Base-by-base conservation (phyloP, 2,329 filamentous ascomycete species). In the Fusarium proliferatum region DNA sequence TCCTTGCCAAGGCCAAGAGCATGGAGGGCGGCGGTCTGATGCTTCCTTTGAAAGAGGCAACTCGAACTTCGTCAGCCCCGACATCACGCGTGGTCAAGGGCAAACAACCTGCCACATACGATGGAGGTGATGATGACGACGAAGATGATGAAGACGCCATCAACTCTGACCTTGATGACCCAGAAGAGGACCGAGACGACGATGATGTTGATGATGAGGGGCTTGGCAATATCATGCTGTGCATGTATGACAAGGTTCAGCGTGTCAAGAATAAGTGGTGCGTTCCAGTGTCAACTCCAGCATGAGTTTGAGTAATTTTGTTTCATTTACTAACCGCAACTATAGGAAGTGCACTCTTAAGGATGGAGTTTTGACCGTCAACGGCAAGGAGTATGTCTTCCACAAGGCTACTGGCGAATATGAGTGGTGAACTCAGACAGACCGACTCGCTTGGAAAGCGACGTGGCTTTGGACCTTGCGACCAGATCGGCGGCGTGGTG, bases 171-270 rank as follows among this genome's bases (percentile, higher is more conserved):
- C 90, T 99, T 7, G 96, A 99, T 80, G 96, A 99, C 80, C 91
- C 95, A 0, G 95, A 98, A 71, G 96, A 98, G 69, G 91, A 94
- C 16, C 84, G 90, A 23, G 92, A 93, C 36, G 94, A 96, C 30
- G 94, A 96, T 30, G 94, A 96, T 39, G 95, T 96, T 57, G 94
- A 95, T 19, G 94, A 97, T 68, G 95, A 97, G 48, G 90, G 91
- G 41, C 89, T 93, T 74, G 92, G 92, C 3, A 93, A 97, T 77
- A 95, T 97, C 80, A 98, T 99, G 94, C 91, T 99, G 45, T 99
- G 96, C 86, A 98, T 97, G 81, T 99, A 99, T 81, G 96, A 99
- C 86, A 99, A 99, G 86, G 96, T 99, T 15, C 96, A 98, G 84
- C 90, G 96, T 53, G 96, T 98, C 79, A 99, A 99, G 91, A 99